Percentiles rank a stretch among this genome's conserved stretches.
Conservation (phyloP, 1,284 basidiomycete genomes). For the Cystobasidium sp. region DNA sequence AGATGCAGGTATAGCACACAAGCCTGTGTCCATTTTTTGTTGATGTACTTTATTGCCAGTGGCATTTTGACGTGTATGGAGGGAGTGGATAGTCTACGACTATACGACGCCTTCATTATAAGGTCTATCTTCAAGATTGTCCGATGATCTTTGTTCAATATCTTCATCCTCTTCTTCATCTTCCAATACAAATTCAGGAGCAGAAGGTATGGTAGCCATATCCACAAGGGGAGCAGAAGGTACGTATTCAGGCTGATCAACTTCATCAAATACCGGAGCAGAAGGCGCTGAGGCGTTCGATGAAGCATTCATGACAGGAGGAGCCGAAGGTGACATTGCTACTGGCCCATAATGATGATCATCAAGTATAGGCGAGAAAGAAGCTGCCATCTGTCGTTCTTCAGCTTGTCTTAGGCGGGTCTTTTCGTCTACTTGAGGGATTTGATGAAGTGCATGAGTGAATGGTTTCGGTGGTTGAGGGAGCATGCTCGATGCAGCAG, state of each 20-base stretch:
- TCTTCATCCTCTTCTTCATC: conserved; percentile 13
- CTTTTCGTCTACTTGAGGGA: conserved; percentile 35
- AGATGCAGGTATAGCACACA: no score
- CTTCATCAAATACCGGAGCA: conserved; percentile 9
- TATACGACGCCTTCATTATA: conserved; percentile 30
- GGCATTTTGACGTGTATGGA: no score
- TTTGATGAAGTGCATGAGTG: neutral
- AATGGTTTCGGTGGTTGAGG: conserved; percentile 27
- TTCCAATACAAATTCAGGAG: neutral
- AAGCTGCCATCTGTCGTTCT: conserved; percentile 15
- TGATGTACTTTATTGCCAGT: no score
- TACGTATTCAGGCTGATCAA: neutral
- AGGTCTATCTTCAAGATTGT: conserved; percentile 3
- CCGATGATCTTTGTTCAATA: neutral
- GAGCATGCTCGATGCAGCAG: conserved; percentile 6
- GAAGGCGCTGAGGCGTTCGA: conserved; percentile 14
- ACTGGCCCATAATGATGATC: neutral
- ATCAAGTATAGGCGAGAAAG: neutral
- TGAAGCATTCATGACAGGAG: neutral
- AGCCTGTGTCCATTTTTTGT: no score
- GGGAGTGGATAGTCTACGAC: no score
- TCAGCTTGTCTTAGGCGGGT: conserved; percentile 29
- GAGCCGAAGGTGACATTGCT: conserved; percentile 9
- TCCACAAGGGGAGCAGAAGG: conserved; percentile 21
- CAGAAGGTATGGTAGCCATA: conserved; percentile 1